Percentiles rank a stretch among this genome's conserved stretches.
Evolutionary conservation across 1,139 yeast species (phyloP).

Genomic region (Yamadazyma triangularis): DNA sequence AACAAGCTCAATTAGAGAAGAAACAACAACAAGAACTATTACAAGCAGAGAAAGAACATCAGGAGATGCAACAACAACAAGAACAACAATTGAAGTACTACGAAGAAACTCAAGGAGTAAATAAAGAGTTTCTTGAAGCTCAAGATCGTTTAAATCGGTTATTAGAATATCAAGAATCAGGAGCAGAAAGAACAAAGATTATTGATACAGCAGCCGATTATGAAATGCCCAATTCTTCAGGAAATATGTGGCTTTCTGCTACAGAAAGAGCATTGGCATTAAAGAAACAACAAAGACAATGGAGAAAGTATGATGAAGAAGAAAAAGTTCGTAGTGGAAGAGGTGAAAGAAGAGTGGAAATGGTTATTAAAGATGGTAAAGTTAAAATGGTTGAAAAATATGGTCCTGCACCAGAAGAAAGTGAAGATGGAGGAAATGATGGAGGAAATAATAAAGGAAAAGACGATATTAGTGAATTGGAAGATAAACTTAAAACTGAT

Average conservation of each 20-base stretch:
- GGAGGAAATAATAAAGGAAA: no score
- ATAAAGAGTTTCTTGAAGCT: conserved; percentile 60
- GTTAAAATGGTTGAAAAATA: conserved; percentile 51
- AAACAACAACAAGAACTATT: conserved; percentile 17
- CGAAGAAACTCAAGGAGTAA: conserved; percentile 27
- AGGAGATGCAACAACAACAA: conserved; percentile 16
- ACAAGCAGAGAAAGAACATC: conserved; percentile 16
- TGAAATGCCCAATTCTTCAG: conserved; percentile 47
- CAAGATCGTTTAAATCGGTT: conserved; percentile 69
- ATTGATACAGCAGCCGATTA: conserved; percentile 94
- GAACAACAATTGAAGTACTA: conserved; percentile 37
- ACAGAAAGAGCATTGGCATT: conserved; percentile 79
- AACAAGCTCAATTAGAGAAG: conserved; percentile 40
- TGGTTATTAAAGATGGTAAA: conserved; percentile 80
- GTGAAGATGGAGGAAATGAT: conserved; percentile 14
- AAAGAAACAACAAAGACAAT: conserved; percentile 75
- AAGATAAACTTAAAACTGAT: conserved; percentile 14
- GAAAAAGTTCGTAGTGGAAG: conserved; percentile 63
- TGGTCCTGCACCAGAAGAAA: conserved; percentile 13
- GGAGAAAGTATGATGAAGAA: conserved; percentile 56
- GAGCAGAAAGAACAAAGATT: conserved; percentile 85
- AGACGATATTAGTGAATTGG: conserved; percentile 14
- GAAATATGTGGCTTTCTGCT: conserved; percentile 81
- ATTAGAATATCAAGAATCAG: conserved; percentile 76
- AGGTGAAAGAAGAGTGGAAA: conserved; percentile 69